Evolutionary conservation across 2,329 filamentous ascomycete species (phyloP), one percentile per base, ranked within the genome.

Genomic region (Botrytis tulipae): DNA sequence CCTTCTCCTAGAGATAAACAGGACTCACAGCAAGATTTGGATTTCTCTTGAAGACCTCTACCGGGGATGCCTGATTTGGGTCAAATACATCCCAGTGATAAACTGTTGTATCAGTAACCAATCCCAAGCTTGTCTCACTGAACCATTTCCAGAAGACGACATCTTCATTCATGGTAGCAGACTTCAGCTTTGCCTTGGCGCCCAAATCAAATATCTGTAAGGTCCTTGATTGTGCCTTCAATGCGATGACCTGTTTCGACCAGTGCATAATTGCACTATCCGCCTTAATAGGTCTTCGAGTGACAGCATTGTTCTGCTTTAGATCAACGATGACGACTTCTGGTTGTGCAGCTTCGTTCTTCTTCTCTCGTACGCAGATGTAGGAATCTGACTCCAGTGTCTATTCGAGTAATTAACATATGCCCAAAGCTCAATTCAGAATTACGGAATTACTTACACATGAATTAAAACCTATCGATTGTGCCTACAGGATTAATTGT

Each of bases 221-320:
- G 78, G 96, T 99, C 82, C 94, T 90, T 76, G 92, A 92, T 83
- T 98, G 94, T 67, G 96, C 95, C 85, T 97, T 97, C 78, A 99
- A 89, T 76, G 97, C 96, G 81, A 99, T 98, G 83, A 99, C 93
- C 83, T 97, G 94, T 83, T 92, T 93, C 79, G 89, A 92, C 93
- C 94, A 97, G 89, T 99, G 96, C 96, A 99, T 98, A 83, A 99
- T 97, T 80, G 97, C 96, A 89, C 95, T 98, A 86, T 99, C 96
- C 81, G 96, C 96, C 87, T 97, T 98, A 87, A 99, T 99, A 67
- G 95, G 94, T 82, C 95, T 90, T 81, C 93, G 92, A 79, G 94
- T 96, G 83, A 98, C 91, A 86, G 96, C 95, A 89, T 97, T 98
- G 86, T 91, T 91, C 85, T 98, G 97, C 85, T 98, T 98, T 82